Evolutionary conservation across 768 basidiomycete species (phyloP).

Genomic region (Auricularia sp.): DNA sequence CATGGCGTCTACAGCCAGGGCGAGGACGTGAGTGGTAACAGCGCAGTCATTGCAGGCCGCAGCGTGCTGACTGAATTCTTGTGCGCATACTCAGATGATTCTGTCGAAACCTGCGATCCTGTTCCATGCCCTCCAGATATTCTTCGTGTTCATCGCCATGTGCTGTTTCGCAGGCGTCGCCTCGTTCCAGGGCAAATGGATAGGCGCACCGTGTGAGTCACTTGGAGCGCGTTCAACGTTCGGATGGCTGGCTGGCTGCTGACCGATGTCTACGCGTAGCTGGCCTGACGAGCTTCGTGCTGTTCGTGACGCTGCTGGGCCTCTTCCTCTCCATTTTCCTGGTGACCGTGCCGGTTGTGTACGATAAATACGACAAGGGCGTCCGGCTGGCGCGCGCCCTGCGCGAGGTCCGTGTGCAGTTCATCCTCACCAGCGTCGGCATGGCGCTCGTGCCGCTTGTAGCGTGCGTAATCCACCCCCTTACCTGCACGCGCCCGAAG

Average conservation of each 20-base stretch:
- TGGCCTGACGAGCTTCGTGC: constrained; percentile 74
- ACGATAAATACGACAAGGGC: constrained; percentile 79
- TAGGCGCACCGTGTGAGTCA: constrained; percentile 74
- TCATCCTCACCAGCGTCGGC: constrained; percentile 72
- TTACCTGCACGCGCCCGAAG: constrained; percentile 5
- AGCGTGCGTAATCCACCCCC: constrained; percentile 41
- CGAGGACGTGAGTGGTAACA: constrained; percentile 3
- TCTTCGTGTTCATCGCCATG: constrained; percentile 91
- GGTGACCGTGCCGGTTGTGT: constrained; percentile 65
- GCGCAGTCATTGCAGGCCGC: neutral
- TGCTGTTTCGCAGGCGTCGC: constrained; percentile 87
- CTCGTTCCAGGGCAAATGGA: constrained; percentile 75
- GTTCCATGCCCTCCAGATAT: constrained; percentile 65
- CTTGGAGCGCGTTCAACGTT: neutral
- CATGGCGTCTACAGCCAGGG: constrained; percentile 1
- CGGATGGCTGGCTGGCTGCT: constrained; percentile 1
- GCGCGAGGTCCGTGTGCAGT: constrained; percentile 70
- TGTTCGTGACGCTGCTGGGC: constrained; percentile 66
- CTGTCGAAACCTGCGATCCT: constrained; percentile 75
- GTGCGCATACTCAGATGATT: constrained; percentile 52
- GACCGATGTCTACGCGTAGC: constrained; percentile 34
- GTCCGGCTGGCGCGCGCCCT: constrained; percentile 68
- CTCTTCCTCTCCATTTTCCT: constrained; percentile 68
- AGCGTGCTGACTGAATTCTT: neutral
- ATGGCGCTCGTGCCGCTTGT: constrained; percentile 58